A percentile compares a stretch with the other conserved stretches of the same genome.
Conservation (phyloP, 1,284 basidiomycete genomes). For the Ustilago loliicola region DNA sequence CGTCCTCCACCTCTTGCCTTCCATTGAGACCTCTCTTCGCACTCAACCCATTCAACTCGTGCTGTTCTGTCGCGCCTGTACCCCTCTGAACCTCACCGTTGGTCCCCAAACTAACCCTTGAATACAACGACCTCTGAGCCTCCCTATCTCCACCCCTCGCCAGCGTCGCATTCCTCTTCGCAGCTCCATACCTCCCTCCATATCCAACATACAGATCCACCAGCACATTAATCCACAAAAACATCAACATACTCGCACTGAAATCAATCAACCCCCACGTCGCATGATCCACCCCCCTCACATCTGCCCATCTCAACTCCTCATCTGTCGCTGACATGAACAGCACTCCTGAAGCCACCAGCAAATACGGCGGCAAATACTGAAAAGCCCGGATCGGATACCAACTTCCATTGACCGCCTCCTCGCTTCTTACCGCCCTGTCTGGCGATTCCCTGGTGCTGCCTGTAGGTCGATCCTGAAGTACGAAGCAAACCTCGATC, state of each 20-base stretch:
- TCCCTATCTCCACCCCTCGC: constrained; percentile 33
- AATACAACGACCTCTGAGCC: constrained; percentile 36
- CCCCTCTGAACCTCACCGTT: neutral
- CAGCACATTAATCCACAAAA: constrained; percentile 66
- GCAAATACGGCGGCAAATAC: constrained; percentile 65
- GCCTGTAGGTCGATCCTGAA: constrained; percentile 71
- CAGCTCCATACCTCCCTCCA: constrained; percentile 59
- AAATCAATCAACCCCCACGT: constrained; percentile 69
- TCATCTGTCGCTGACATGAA: constrained; percentile 70
- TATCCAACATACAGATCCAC: constrained; percentile 64
- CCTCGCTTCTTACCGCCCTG: constrained; percentile 9
- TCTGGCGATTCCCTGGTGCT: constrained; percentile 20
- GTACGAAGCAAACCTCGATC: constrained; percentile 85
- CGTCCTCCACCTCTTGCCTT: constrained; percentile 13
- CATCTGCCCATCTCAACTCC: constrained; percentile 67
- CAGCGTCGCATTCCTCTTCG: constrained; percentile 26
- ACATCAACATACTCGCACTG: constrained; percentile 59
- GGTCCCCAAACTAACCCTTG: constrained; percentile 38
- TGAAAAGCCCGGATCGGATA: constrained; percentile 60
- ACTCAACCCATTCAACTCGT: constrained; percentile 35
- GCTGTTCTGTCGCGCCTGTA: constrained; percentile 18
- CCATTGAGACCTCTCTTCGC: constrained; percentile 5
- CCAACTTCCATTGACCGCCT: constrained; percentile 47
- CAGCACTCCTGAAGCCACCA: constrained; percentile 61
- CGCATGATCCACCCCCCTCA: constrained; percentile 62